These are phyloP conservation scores for Globisporangium emineosum DNA, from an alignment of 352 stramenopile genomes.

Conservation along the genomic window DNA sequence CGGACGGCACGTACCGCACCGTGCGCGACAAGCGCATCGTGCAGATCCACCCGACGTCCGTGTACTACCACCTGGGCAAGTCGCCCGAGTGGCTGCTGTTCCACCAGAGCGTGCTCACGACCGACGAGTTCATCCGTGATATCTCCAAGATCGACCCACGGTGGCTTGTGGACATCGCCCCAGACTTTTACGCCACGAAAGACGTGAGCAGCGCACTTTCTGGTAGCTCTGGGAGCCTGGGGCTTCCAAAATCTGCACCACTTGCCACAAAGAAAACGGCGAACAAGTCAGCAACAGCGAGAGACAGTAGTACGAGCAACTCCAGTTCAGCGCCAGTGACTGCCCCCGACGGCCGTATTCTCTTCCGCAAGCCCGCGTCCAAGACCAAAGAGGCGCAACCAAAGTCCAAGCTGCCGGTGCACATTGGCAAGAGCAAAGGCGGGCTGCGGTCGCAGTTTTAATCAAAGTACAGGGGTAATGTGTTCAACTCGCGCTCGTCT, in stretches of 20 bases:
- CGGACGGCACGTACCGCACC: slow-evolving; percentile 63
- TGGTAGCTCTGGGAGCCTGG: slow-evolving; percentile 61
- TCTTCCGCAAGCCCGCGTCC: slow-evolving; percentile 67
- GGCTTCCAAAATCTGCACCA: slow-evolving; percentile 42
- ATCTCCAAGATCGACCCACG: slow-evolving; percentile 70
- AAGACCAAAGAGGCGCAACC: slow-evolving; percentile 19
- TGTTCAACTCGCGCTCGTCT: background rate
- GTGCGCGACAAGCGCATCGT: slow-evolving; percentile 65
- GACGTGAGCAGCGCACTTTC: slow-evolving; percentile 67
- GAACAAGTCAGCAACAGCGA: slow-evolving; percentile 1
- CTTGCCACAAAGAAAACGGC: slow-evolving; percentile 15
- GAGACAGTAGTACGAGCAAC: too few relatives aligned
- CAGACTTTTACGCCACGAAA: slow-evolving; percentile 71
- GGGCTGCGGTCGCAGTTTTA: slow-evolving; percentile 70
- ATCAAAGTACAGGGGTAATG: slow-evolving; percentile 14
- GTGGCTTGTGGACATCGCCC: slow-evolving; percentile 63
- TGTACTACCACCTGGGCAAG: slow-evolving; percentile 68
- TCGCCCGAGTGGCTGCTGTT: slow-evolving; percentile 98
- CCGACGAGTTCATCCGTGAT: slow-evolving; percentile 91
- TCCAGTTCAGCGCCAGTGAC: slow-evolving; percentile 19
- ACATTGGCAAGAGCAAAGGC: slow-evolving; percentile 83
- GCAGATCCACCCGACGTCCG: slow-evolving; percentile 72
- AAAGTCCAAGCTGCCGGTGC: slow-evolving; percentile 59
- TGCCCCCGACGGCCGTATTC: slow-evolving; percentile 48
- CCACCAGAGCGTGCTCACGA: slow-evolving; percentile 98